phyloP scores from a whole-genome alignment of 139 green algal species.

The Pleodorina starrii region DNA sequence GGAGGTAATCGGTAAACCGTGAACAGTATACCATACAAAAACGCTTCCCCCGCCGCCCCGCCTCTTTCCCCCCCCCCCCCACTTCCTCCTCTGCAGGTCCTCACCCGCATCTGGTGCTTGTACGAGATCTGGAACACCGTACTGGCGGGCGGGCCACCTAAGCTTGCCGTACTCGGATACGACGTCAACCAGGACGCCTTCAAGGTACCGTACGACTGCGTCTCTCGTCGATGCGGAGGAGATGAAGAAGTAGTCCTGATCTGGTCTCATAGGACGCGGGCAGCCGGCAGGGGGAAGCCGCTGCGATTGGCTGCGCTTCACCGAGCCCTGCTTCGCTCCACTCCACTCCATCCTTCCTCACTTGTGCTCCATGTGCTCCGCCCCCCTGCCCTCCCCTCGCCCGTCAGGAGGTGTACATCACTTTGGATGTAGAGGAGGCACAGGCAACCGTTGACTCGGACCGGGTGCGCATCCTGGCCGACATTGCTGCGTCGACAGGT shows the following conservation, averaged over 20 bases:
- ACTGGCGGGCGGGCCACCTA: conserved; percentile 21
- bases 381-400: neutral
- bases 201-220: conserved; percentile 17
- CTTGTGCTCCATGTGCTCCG: neutral
- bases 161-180: conserved; percentile 42
- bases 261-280: too few species aligned
- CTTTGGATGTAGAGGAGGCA: conserved; percentile 37
- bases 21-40: too few species aligned
- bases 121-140: conserved; percentile 56
- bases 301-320: too few species aligned
- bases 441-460: conserved; percentile 38
- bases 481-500: conserved; percentile 34
- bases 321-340: neutral
- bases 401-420: conserved; percentile 44
- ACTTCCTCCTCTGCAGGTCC: conserved; percentile 1
- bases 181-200: conserved; percentile 34
- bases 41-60: too few species aligned
- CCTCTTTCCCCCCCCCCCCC: neutral
- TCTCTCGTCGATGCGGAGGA: too few species aligned
- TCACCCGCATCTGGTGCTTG: conserved; percentile 51
- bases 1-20: too few species aligned
- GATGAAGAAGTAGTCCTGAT: too few species aligned
- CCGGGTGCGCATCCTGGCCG: conserved; percentile 39
- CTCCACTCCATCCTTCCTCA: neutral
- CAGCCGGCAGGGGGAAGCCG: too few species aligned